These are phyloP conservation scores for Dendrocalamus latiflorus DNA, from an alignment of 202 grass and related monocot species.

Conservation along the genomic window DNA sequence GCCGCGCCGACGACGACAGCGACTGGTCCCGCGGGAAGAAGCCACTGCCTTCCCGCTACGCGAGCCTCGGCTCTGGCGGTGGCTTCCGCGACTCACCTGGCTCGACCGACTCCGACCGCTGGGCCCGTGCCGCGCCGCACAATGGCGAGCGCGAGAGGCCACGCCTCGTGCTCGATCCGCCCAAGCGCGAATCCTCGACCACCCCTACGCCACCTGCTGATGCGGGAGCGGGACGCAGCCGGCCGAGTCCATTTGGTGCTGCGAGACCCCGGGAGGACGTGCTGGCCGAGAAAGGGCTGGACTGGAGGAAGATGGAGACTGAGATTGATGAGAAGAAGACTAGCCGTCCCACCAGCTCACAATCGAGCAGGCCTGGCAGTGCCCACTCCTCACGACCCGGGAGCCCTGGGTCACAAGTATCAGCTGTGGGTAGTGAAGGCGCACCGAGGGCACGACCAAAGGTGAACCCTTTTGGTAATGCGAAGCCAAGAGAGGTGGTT, in stretches of 20 bases:
- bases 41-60: conserved; percentile 35
- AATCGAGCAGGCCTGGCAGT: conserved; percentile 69
- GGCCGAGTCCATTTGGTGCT: conserved; percentile 62
- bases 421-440: conserved; percentile 24
- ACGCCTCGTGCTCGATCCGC: conserved; percentile 64
- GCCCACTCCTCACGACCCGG: conserved; percentile 57
- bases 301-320: conserved; percentile 72
- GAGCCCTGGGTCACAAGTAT: conserved; percentile 48
- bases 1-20: conserved; percentile 53
- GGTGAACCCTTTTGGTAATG: conserved; percentile 73
- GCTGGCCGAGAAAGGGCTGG: conserved; percentile 67
- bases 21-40: conserved; percentile 76
- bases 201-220: neutral
- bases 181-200: conserved; percentile 39
- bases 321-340: conserved; percentile 60
- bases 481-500: conserved; percentile 71
- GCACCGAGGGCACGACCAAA: conserved; percentile 24
- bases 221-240: conserved; percentile 5
- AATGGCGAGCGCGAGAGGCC: conserved; percentile 50
- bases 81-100: conserved; percentile 47
- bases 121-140: conserved; percentile 29
- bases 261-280: conserved; percentile 65
- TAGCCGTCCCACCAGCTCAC: conserved; percentile 70
- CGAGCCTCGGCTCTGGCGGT: conserved; percentile 37
- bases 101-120: conserved; percentile 52